Base-by-base conservation (phyloP, 2,329 filamentous ascomycete species). In the Shiraia bambusicola region DNA sequence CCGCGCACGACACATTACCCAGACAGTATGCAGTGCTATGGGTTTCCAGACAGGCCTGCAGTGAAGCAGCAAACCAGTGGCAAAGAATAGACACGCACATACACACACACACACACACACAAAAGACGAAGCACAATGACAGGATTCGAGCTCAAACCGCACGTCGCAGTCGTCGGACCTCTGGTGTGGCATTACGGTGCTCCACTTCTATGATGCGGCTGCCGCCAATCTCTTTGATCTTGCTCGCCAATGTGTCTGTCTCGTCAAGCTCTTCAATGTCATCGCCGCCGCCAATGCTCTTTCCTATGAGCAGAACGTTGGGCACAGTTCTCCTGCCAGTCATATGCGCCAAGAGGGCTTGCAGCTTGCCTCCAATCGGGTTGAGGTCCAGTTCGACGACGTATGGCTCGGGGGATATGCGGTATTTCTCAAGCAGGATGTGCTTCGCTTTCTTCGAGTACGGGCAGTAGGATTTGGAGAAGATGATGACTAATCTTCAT, bases 401-500 rank as follows among this genome's bases (percentile, higher is more conserved):
- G 61, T 84, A 87, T 0, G 93, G 93, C 9, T 81, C 72, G 0
- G 93, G 93, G 1, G 82, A 79, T 63, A 98, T 94, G 40, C 75
- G 76, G 74, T 97, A 97, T 57, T 86, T 84, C 15, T 91, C 82
- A 29, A 95, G 81, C 28, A 98, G 80, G 41, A 97, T 80, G 30
- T 77, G 76, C 72, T 98, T 98, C 32, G 93, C 93, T 56, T 82
- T 83, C 64, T 83, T 86, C 37, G 90, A 96, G 72, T 81, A 85
- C 1, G 87, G 89, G 69, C 93, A 98, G 72, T 92, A 95, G 1
- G 87, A 82, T 71, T 98, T 97, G 51, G 90, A 95, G 74, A 97
- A 97, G 58, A 98, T 88, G 66, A 96, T 87, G 46, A 97, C 89
- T 93, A 6, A 16, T 58, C 45, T 58, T 49, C 24, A n/a, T 29